phyloP scores from a whole-genome alignment of 306 rosid genomes.

The Prunus dulcis region DNA sequence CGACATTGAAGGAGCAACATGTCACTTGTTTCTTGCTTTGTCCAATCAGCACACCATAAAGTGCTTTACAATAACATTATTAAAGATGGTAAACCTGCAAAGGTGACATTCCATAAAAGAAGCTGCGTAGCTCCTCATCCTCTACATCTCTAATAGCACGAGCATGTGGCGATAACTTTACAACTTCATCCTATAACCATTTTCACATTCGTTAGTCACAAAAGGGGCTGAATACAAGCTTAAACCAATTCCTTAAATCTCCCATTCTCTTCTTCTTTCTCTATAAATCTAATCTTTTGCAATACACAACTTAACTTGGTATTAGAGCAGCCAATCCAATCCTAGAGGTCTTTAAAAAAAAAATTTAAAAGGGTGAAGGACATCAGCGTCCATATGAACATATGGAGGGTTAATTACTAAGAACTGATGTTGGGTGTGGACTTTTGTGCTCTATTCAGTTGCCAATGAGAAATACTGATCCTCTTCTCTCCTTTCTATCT shows the following conservation, averaged over 20 bases:
- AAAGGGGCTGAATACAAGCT: background rate
- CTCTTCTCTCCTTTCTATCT: background rate
- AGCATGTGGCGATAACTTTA: constrained; percentile 92
- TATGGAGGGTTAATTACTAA: background rate
- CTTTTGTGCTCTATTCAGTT: background rate
- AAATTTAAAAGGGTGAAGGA: background rate
- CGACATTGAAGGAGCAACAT: constrained; percentile 6
- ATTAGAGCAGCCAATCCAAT: background rate
- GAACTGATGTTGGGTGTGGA: no score
- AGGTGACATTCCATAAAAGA: constrained; percentile 97
- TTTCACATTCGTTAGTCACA: constrained; percentile 1
- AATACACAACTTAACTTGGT: background rate
- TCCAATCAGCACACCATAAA: constrained; percentile 16
- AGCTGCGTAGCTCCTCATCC: constrained; percentile 91
- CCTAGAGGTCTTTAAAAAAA: background rate
- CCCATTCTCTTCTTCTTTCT: background rate
- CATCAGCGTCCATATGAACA: no score
- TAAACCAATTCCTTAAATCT: background rate
- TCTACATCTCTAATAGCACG: constrained; percentile 98
- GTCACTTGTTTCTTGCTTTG: constrained; percentile 19
- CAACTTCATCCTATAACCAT: constrained; percentile 80
- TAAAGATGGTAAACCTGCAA: constrained; percentile 64
- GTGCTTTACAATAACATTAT: constrained; percentile 7
- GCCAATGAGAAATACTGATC: background rate
- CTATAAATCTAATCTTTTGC: background rate